These are phyloP conservation scores for Avicennia marina DNA, from an alignment of 257 asterid genomes.

Conservation along the genomic window DNA sequence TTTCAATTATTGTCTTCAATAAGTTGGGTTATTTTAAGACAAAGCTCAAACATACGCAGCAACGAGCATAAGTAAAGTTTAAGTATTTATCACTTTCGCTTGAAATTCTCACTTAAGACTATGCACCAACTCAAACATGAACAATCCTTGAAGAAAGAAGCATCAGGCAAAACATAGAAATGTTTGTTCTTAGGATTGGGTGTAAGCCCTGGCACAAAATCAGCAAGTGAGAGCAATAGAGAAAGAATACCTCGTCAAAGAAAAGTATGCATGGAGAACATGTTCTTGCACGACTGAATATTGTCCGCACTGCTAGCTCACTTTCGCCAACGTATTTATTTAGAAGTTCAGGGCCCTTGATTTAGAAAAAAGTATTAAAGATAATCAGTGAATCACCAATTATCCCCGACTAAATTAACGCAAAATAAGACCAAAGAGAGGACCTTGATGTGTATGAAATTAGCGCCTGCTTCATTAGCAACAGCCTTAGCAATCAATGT, in stretches of 20 bases:
- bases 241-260: conserved; percentile 71
- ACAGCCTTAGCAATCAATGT: conserved; percentile 95
- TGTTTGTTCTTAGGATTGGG: no score
- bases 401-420: neutral
- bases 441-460: conserved; percentile 88
- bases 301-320: conserved; percentile 73
- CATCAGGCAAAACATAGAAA: no score
- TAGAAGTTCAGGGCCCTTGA: conserved; percentile 87
- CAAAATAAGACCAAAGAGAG: neutral
- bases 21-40: no score
- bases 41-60: no score
- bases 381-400: neutral
- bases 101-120: no score
- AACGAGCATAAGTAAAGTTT: no score
- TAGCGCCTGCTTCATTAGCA: conserved; percentile 90
- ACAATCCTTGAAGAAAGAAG: no score
- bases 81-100: no score
- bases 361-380: conserved; percentile 13
- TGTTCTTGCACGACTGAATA: conserved; percentile 85
- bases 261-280: conserved; percentile 90
- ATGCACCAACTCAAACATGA: no score
- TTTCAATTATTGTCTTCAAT: no score
- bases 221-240: neutral
- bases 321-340: conserved; percentile 93
- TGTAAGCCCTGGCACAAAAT: no score